phyloP scores from a whole-genome alignment of 2,329 filamentous ascomycete species.

The Trichoderma gracile region DNA sequence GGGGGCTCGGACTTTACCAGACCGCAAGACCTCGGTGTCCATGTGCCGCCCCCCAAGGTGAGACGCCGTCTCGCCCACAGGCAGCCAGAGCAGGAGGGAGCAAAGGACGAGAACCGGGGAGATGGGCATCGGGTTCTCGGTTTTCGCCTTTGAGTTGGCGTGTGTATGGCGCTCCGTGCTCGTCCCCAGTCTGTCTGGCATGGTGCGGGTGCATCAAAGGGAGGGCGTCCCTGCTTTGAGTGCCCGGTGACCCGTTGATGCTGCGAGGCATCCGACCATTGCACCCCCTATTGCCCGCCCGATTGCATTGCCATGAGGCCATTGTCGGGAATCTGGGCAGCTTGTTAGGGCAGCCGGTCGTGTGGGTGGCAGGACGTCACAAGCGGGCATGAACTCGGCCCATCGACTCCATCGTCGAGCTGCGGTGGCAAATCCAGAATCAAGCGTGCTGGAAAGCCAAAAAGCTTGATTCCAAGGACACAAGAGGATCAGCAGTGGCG shows the following conservation, averaged over 20 bases:
- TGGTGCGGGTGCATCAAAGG: constrained; percentile 9
- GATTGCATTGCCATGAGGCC: background rate
- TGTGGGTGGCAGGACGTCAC: background rate
- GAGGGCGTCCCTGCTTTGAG: background rate
- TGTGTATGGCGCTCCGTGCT: background rate
- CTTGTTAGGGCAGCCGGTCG: background rate
- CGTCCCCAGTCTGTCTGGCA: background rate
- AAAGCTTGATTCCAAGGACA: constrained; percentile 7
- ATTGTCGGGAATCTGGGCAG: background rate
- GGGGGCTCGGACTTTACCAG: background rate
- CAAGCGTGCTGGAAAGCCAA: constrained; percentile 3
- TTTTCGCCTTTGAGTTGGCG: background rate
- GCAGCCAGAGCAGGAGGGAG: background rate
- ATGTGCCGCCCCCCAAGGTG: constrained; percentile 9
- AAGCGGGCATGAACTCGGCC: background rate
- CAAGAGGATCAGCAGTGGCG: constrained; percentile 21
- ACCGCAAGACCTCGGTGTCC: constrained; percentile 13
- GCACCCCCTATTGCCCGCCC: background rate
- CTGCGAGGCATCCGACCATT: constrained; percentile 18
- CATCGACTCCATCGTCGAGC: constrained; percentile 7
- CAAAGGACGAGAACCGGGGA: constrained; percentile 4
- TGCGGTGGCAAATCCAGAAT: constrained; percentile 12
- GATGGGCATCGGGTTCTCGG: constrained; percentile 7
- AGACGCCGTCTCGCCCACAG: background rate
- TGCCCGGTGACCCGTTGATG: constrained; percentile 16